These are phyloP conservation scores for Raphanus sativus DNA, from an alignment of 345 rosid genomes.

Conservation along the genomic window DNA sequence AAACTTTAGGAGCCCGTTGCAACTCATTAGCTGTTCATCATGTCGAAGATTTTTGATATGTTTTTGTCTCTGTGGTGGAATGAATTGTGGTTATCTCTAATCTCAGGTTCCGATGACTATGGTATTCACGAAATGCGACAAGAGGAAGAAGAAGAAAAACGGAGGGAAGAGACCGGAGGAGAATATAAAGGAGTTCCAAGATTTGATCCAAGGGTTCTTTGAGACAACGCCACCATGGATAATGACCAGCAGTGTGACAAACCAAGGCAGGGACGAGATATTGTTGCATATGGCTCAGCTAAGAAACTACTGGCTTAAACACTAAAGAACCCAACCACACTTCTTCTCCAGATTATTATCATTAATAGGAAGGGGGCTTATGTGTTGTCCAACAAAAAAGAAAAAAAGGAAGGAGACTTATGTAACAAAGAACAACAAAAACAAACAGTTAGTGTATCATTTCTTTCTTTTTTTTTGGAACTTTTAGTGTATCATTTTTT, in stretches of 20 bases:
- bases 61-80: neutral
- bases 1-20: neutral
- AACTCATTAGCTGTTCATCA: neutral
- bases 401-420: too few species aligned
- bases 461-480: neutral
- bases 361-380: neutral
- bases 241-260: conserved; percentile 94
- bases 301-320: conserved; percentile 89
- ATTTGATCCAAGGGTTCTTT: conserved; percentile 74
- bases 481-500: neutral
- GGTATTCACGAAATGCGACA: conserved; percentile 93
- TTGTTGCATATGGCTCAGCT: conserved; percentile 93
- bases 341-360: conserved; percentile 3
- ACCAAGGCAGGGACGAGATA: conserved; percentile 96
- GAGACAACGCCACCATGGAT: conserved; percentile 93
- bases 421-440: neutral
- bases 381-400: neutral
- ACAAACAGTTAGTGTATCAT: neutral
- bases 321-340: conserved; percentile 39
- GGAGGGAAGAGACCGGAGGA: conserved; percentile 91
- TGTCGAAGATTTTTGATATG: neutral
- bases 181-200: conserved; percentile 73
- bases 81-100: neutral
- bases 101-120: conserved; percentile 88
- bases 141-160: conserved; percentile 87